Conservation (phyloP, 768 basidiomycete genomes). For the Russula dissimulans region DNA sequence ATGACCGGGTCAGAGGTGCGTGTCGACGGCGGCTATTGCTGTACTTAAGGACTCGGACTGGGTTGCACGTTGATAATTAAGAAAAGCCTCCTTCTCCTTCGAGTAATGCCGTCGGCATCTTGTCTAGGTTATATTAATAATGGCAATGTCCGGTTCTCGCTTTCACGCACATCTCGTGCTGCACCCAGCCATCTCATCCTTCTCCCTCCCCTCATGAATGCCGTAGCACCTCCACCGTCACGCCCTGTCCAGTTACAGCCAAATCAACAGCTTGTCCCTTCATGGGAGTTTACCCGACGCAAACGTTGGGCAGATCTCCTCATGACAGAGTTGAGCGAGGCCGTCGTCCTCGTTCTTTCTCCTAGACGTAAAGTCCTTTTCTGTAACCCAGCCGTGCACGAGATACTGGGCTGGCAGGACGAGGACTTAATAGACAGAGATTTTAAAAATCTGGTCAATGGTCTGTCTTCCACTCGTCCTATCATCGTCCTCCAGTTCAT, state of each 20-base stretch:
- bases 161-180: constrained; percentile 9
- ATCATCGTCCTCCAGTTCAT: constrained; percentile 5
- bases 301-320: constrained; percentile 83
- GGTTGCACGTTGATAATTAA: background rate
- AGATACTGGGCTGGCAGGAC: constrained; percentile 71
- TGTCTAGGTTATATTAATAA: background rate
- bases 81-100: background rate
- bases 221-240: constrained; percentile 6
- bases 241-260: constrained; percentile 1
- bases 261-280: constrained; percentile 13
- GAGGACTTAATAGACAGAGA: constrained; percentile 62
- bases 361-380: constrained; percentile 54
- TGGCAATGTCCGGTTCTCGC: constrained; percentile 4
- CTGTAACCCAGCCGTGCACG: constrained; percentile 56
- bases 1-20: constrained; percentile 81
- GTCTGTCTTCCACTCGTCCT: constrained; percentile 21
- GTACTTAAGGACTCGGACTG: constrained; percentile 32
- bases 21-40: constrained; percentile 86
- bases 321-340: constrained; percentile 66
- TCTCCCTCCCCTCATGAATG: constrained; percentile 2
- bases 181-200: background rate
- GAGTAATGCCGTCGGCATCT: constrained; percentile 10
- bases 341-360: constrained; percentile 60
- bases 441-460: constrained; percentile 53
- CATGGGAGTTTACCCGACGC: constrained; percentile 77